Percentiles rank a stretch among this genome's conserved stretches.
Conservation (phyloP, 768 basidiomycete species). For the Pulveroboletus sp. region DNA sequence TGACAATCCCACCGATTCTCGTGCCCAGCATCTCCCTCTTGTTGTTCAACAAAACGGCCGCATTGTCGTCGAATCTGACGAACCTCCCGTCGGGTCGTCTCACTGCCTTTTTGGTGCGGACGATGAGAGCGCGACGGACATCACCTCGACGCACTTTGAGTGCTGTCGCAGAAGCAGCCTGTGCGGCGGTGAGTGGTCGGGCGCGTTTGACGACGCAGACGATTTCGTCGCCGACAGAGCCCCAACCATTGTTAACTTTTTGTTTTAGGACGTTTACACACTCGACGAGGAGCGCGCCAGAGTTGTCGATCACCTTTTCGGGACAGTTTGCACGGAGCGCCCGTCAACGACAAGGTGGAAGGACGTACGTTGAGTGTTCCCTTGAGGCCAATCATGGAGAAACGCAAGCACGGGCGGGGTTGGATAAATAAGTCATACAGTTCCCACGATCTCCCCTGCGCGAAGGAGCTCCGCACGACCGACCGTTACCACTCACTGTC, state of each 20-base stretch:
- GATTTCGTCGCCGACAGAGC: constrained; percentile 90
- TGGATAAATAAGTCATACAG: constrained; percentile 13
- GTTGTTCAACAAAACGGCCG: constrained; percentile 89
- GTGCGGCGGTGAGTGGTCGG: constrained; percentile 68
- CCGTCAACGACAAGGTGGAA: not conserved
- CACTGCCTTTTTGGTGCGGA: constrained; percentile 85
- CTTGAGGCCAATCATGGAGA: constrained; percentile 89
- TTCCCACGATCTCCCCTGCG: constrained; percentile 24
- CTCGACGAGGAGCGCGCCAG: constrained; percentile 90
- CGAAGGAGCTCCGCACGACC: constrained; percentile 17
- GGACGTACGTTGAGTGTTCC: constrained; percentile 71
- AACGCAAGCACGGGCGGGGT: not conserved
- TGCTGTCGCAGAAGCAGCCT: constrained; percentile 66
- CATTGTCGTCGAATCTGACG: constrained; percentile 94
- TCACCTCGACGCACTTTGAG: constrained; percentile 92
- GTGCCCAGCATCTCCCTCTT: constrained; percentile 96
- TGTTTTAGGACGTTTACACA: constrained; percentile 95
- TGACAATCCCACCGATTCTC: constrained; percentile 90
- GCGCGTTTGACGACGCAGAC: constrained; percentile 94
- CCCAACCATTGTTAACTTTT: constrained; percentile 95
- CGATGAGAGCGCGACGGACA: constrained; percentile 92
- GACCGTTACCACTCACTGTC: constrained; percentile 4
- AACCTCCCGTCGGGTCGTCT: constrained; percentile 83
- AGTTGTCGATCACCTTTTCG: constrained; percentile 99
- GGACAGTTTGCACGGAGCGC: too few relatives aligned